phyloP scores from a whole-genome alignment of 1,139 yeast species.

The Meyerozyma sp. region DNA sequence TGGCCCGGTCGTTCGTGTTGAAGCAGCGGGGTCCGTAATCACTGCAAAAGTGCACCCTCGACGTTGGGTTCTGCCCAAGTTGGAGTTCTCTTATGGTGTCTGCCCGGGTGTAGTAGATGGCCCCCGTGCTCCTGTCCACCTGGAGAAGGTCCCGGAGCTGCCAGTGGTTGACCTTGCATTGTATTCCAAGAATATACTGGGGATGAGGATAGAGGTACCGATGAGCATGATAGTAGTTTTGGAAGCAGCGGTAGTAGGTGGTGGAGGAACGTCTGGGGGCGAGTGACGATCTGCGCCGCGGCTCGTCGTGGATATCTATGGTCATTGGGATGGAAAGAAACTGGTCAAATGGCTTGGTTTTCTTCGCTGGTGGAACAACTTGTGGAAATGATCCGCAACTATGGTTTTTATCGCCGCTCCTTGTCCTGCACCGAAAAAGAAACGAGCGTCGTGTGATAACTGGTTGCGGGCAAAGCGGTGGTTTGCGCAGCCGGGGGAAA shows the following conservation, averaged over 20 bases:
- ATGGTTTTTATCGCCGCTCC: neutral
- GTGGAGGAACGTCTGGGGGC: constrained; percentile 1
- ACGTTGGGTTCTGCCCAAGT: constrained; percentile 20
- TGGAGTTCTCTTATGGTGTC: constrained; percentile 23
- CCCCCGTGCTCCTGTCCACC: constrained; percentile 23
- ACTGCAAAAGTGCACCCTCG: constrained; percentile 38
- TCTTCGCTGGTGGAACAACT: neutral
- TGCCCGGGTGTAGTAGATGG: constrained; percentile 28
- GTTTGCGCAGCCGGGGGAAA: neutral
- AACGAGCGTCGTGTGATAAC: neutral
- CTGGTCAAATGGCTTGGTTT: neutral
- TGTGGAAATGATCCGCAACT: neutral
- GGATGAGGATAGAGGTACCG: constrained; percentile 36
- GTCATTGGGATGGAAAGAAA: neutral
- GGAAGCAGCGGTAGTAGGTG: constrained; percentile 33
- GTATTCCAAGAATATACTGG: constrained; percentile 25
- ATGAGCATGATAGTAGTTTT: constrained; percentile 41
- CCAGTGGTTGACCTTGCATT: constrained; percentile 60
- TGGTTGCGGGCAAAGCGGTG: neutral
- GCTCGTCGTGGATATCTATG: neutral
- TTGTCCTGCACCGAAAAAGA: neutral
- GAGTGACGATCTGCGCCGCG: neutral
- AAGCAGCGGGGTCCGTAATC: constrained; percentile 64
- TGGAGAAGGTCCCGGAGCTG: constrained; percentile 76
- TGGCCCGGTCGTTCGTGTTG: constrained; percentile 50